A percentile compares a stretch with the other conserved stretches of the same genome.
phyloP scores from a whole-genome alignment of 352 stramenopile genomes.

The Thraustochytrium sp. region DNA sequence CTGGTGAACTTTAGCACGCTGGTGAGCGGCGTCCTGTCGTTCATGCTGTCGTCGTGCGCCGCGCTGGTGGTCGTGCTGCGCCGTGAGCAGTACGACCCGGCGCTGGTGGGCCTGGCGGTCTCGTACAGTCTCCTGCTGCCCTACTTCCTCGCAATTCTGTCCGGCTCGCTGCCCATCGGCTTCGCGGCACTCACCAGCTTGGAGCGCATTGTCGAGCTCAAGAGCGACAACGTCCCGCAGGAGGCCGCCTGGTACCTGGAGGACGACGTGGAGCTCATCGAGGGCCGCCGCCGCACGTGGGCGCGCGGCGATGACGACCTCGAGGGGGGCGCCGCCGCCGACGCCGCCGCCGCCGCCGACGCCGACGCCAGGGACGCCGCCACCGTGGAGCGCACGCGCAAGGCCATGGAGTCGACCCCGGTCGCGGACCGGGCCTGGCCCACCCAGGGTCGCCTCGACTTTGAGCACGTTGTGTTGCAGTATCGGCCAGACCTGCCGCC shows the following conservation, averaged over 20 bases:
- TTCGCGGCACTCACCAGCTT: conserved; percentile 62
- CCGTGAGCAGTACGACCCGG: conserved; percentile 9
- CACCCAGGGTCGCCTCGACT: conserved; percentile 57
- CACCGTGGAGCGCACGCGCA: background rate
- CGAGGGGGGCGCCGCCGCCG: background rate
- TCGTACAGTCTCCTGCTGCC: conserved; percentile 38
- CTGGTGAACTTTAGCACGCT: conserved; percentile 42
- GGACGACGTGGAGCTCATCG: conserved; percentile 42
- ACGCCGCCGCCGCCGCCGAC: background rate
- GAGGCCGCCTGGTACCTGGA: conserved; percentile 43
- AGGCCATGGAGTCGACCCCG: background rate
- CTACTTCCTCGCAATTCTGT: conserved; percentile 41
- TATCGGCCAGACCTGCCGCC: conserved; percentile 48
- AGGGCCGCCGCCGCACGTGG: background rate
- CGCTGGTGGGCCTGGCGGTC: conserved; percentile 31
- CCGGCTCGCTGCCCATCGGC: conserved; percentile 5
- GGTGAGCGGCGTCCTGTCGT: conserved; percentile 2
- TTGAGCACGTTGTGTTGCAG: conserved; percentile 49
- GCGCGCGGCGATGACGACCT: too few relatives aligned
- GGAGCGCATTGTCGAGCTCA: conserved; percentile 60
- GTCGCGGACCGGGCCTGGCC: conserved; percentile 62
- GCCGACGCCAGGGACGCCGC: background rate
- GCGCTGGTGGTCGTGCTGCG: conserved; percentile 13
- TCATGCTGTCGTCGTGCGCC: conserved; percentile 15
- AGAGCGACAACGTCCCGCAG: background rate